phyloP scores from a whole-genome alignment of 2,329 filamentous ascomycete species.

The Microdochium trichocladiopsis region DNA sequence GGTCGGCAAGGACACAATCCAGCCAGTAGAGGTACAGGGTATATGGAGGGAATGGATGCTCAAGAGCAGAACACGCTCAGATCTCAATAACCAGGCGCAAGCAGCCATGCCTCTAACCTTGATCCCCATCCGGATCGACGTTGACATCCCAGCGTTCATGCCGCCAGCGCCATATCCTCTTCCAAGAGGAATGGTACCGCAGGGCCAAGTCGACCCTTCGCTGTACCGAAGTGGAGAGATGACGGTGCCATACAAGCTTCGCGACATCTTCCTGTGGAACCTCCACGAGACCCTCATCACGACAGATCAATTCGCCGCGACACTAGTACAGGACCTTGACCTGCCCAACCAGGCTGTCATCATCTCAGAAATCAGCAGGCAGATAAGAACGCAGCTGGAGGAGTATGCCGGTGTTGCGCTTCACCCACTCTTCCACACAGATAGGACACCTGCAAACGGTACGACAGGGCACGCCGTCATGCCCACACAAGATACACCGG shows the following conservation, averaged over 20 bases:
- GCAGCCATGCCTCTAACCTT: constrained; percentile 79
- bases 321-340: constrained; percentile 86
- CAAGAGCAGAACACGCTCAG: constrained; percentile 53
- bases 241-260: constrained; percentile 78
- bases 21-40: constrained; percentile 78
- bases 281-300: constrained; percentile 90
- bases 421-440: constrained; percentile 79
- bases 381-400: constrained; percentile 91
- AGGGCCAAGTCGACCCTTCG: constrained; percentile 43
- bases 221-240: constrained; percentile 74
- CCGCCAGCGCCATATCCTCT: constrained; percentile 59
- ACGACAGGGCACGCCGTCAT: constrained; percentile 10
- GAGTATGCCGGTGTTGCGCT: constrained; percentile 93
- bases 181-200: constrained; percentile 56
- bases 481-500: constrained; percentile 26
- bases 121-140: constrained; percentile 92
- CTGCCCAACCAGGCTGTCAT: constrained; percentile 67
- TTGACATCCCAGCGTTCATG: constrained; percentile 77
- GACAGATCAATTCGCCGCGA: constrained; percentile 90
- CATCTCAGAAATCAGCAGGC: constrained; percentile 77
- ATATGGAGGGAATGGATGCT: constrained; percentile 97
- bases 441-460: constrained; percentile 14
- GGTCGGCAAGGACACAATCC: constrained; percentile 72
- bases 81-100: constrained; percentile 55
- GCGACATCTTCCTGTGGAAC: constrained; percentile 97